Evolutionary conservation across 1,284 basidiomycete species (phyloP), one percentile per base, ranked within the genome.

Genomic region (Cryptococcus maquisensis): DNA sequence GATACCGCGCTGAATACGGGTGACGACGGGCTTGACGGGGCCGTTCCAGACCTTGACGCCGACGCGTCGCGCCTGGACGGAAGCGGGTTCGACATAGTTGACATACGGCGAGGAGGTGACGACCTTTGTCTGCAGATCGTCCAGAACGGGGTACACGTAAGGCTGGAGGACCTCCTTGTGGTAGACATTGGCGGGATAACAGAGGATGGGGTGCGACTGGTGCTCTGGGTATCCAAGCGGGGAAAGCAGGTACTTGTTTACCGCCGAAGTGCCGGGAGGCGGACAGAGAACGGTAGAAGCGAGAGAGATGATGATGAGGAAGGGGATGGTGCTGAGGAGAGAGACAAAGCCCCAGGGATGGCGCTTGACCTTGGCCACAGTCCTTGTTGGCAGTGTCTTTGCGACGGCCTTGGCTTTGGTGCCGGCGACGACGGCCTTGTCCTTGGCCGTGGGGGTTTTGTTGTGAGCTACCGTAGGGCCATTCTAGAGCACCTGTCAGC

Each of bases 111-210:
- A 65, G 35, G 62, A 61, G 12, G 59, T 21, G 21, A 57, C 40
- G 10, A 66, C 37, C 49, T 59, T 54, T n/a, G 49, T 35, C 44
- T 65, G 61, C 28, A 49, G 28, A 23, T 68, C 59, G 26, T 63
- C 67, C 5, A 67, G 36, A 20, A 64, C 49, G 1, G 72, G 72
- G 32, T 60, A 57, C 44, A 76, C 54, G 60, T 71, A 71, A 5
- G 72, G 73, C 47, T 68, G 52, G 24, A 74, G 63, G 36, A 74
- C 59, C 18, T 65, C 57, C 6, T 55, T 48, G 47, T 70, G 66
- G 55, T 74, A 74, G 15, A 68, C 62, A 56, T 73, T 71, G 23
- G 73, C 54, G 8, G 73, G 73, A 56, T 73, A 72, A 48, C 73
- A 74, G 23, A 74, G 58, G 0, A 64, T 62, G 47, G 68, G 52